Evolutionary conservation across 768 basidiomycete genomes (phyloP).

Genomic region (Leccinellum rugosiceps): DNA sequence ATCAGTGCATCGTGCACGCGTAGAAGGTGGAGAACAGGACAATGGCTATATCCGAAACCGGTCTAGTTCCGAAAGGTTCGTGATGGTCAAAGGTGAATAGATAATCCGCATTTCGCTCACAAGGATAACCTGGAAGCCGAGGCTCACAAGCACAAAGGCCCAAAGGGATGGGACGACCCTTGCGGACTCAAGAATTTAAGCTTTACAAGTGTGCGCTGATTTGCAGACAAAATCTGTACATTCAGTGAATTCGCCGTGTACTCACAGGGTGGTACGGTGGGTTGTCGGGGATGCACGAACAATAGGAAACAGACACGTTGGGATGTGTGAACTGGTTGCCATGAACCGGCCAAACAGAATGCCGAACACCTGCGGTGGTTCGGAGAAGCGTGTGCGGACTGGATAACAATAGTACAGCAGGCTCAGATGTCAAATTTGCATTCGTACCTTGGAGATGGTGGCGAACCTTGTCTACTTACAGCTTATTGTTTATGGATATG

Average conservation of each 20-base stretch:
- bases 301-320: constrained; percentile 25
- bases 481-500: constrained; percentile 25
- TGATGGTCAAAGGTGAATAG: constrained; percentile 12
- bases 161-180: constrained; percentile 11
- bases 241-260: constrained; percentile 4
- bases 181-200: constrained; percentile 16
- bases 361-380: background rate
- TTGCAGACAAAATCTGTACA: constrained; percentile 2
- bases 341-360: constrained; percentile 3
- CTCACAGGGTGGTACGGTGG: constrained; percentile 6
- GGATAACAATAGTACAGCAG: constrained; percentile 20
- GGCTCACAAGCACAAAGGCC: constrained; percentile 6
- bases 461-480: constrained; percentile 24
- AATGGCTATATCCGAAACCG: constrained; percentile 37
- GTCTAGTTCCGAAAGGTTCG: constrained; percentile 30
- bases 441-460: constrained; percentile 29
- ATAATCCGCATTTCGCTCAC: constrained; percentile 19
- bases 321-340: constrained; percentile 15
- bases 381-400: constrained; percentile 5
- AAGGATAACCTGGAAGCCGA: constrained; percentile 1
- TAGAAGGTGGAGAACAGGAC: constrained; percentile 23
- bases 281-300: constrained; percentile 14
- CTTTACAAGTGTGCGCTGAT: constrained; percentile 10
- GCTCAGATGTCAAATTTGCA: constrained; percentile 14
- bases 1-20: constrained; percentile 15